These are phyloP conservation scores for Epichloe gansuensis DNA, from an alignment of 2,329 filamentous ascomycete genomes.

Conservation along the genomic window DNA sequence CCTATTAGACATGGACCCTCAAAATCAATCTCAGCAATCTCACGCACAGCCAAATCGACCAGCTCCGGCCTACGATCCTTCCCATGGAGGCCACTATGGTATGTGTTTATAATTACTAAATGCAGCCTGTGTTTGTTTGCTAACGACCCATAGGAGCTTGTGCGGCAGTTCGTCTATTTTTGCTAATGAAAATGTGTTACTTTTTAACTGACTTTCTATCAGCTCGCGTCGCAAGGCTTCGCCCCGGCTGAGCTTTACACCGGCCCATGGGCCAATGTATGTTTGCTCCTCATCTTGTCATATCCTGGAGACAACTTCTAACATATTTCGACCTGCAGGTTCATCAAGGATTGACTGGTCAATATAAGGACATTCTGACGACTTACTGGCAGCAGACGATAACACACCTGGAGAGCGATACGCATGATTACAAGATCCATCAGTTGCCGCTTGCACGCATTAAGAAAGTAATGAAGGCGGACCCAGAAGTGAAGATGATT, in stretches of 20 bases:
- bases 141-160: slow-evolving; percentile 30
- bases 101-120: slow-evolving; percentile 18
- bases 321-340: slow-evolving; percentile 44
- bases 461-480: slow-evolving; percentile 99
- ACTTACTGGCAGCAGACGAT: slow-evolving; percentile 99
- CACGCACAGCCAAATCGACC: slow-evolving; percentile 46
- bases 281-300: slow-evolving; percentile 16
- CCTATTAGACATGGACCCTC: slow-evolving; percentile 23
- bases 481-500: slow-evolving; percentile 99
- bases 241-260: slow-evolving; percentile 91
- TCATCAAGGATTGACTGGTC: slow-evolving; percentile 84
- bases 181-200: background rate
- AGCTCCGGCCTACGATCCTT: slow-evolving; percentile 59
- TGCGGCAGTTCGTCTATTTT: slow-evolving; percentile 25
- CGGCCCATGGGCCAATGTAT: slow-evolving; percentile 87
- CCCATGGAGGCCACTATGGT: slow-evolving; percentile 70
- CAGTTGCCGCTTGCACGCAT: slow-evolving; percentile 94
- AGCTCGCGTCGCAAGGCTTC: slow-evolving; percentile 80
- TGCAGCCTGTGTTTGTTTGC: background rate
- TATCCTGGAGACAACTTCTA: background rate
- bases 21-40: slow-evolving; percentile 36
- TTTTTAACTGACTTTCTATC: slow-evolving; percentile 15
- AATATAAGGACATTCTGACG: slow-evolving; percentile 92
- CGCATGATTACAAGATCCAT: slow-evolving; percentile 97
- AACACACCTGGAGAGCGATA: slow-evolving; percentile 85